A percentile compares a stretch with the other conserved stretches of the same genome.
Evolutionary conservation across 371 early-diverging fungal species (phyloP).

Genomic region (Actinomortierella ambigua): DNA sequence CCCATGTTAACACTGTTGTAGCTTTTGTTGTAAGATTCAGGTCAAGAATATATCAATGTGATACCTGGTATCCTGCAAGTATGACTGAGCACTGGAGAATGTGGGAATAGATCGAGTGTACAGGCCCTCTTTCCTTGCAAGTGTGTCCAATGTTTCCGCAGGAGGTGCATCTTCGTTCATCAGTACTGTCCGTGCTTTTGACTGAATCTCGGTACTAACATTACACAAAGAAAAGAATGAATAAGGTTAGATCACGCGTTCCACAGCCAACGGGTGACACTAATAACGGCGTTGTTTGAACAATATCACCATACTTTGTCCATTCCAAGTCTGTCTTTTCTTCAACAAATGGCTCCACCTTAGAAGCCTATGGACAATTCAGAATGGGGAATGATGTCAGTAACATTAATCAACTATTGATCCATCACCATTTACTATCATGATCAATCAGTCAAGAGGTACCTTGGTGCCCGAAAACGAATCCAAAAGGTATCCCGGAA

Average conservation of each 20-base stretch:
- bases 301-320: no score
- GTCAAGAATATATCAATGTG: no score
- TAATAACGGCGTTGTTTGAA: no score
- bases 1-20: no score
- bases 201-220: constrained; percentile 8
- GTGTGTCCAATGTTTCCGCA: constrained; percentile 27
- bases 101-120: constrained; percentile 16
- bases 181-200: constrained; percentile 22
- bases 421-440: no score
- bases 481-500: constrained; percentile 24
- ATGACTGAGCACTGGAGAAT: constrained; percentile 4
- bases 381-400: no score
- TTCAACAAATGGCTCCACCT: constrained; percentile 35
- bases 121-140: constrained; percentile 35
- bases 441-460: no score
- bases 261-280: no score
- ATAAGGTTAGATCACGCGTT: background rate
- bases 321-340: background rate
- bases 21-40: no score
- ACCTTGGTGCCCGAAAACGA: constrained; percentile 14
- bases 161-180: constrained; percentile 41
- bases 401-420: no score
- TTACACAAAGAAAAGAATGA: background rate
- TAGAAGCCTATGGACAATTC: constrained; percentile 15
- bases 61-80: constrained; percentile 21